Evolutionary conservation across 306 rosid species (phyloP), one percentile per base, ranked within the genome.

Genomic region (Ochetophila trinervis): DNA sequence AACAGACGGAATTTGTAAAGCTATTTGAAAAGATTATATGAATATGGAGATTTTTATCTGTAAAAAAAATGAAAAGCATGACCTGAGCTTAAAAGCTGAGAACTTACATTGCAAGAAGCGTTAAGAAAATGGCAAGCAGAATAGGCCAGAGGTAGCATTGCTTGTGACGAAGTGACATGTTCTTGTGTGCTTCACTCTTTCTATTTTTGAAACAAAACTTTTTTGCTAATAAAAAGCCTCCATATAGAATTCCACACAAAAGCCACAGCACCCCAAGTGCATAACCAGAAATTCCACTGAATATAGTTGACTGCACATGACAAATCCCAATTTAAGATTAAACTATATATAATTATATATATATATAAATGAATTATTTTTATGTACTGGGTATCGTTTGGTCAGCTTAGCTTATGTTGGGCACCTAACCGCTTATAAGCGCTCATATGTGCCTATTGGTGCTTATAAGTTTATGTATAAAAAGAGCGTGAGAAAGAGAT

Each of bases 241-340:
- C 90, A 76, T 70, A 88, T 16, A 68, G 15, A n/a, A 84, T 62
- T 65, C 95, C 97, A 82, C 85, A 82, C 35, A 87, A 17, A 78
- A 87, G 76, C 83, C 87, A 90, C 53, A 82, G 40, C 70, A 77
- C 55, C 35, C 97, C 95, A 1, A 79, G 57, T 30, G 80, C 95
- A 80, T 80, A 90, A 27, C 95, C 95, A 80, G 60, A 79, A 67
- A 75, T 56, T 56, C 92, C 97, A 64, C 92, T 84, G 80, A 83
- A 85, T 67, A 86, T 14, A 48, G 81, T 85, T 63, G 97, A 90
- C 97, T 85, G 76, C 68, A 62, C 51, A 70, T 62, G 57, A 71
- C n/a, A 67, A 52, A 12, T 19, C 1, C 48, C 13, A 19, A 14
- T 35, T 79, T 40, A 69, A 27, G 23, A 32, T 66, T 6, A 12